phyloP scores from a whole-genome alignment of 1,284 basidiomycete genomes.

The Ustilago trichophora region DNA sequence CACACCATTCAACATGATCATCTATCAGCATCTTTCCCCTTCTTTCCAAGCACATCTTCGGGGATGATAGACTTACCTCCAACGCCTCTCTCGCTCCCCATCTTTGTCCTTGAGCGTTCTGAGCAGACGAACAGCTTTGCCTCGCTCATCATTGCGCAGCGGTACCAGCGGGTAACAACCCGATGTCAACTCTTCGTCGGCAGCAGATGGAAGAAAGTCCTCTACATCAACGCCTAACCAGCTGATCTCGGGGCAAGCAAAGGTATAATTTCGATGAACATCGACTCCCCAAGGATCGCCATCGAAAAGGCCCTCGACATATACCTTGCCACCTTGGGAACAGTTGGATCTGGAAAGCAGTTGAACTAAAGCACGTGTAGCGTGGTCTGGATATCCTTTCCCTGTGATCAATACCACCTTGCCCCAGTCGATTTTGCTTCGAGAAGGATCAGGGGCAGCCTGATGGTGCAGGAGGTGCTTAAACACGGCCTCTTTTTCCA shows the following conservation, averaged over 20 bases:
- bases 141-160: constrained; percentile 32
- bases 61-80: too few species aligned
- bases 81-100: background rate
- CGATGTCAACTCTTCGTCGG: too few species aligned
- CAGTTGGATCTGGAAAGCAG: background rate
- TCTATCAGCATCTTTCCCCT: too few species aligned
- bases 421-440: constrained; percentile 6
- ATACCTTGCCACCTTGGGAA: background rate
- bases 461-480: constrained; percentile 24
- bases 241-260: too few species aligned
- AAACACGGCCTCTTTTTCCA: constrained; percentile 60
- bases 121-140: constrained; percentile 34
- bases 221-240: too few species aligned
- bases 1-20: too few species aligned
- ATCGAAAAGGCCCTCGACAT: constrained; percentile 19
- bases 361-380: constrained; percentile 30
- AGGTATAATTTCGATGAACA: constrained; percentile 37
- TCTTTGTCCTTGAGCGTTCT: background rate
- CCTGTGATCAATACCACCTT: constrained; percentile 23
- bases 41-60: too few species aligned
- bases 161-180: constrained; percentile 6
- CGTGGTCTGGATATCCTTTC: constrained; percentile 58
- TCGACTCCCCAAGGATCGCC: constrained; percentile 57
- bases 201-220: too few species aligned
- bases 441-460: background rate